phyloP scores from a whole-genome alignment of 495 filamentous ascomycete genomes.

The Daldinia concentrica region DNA sequence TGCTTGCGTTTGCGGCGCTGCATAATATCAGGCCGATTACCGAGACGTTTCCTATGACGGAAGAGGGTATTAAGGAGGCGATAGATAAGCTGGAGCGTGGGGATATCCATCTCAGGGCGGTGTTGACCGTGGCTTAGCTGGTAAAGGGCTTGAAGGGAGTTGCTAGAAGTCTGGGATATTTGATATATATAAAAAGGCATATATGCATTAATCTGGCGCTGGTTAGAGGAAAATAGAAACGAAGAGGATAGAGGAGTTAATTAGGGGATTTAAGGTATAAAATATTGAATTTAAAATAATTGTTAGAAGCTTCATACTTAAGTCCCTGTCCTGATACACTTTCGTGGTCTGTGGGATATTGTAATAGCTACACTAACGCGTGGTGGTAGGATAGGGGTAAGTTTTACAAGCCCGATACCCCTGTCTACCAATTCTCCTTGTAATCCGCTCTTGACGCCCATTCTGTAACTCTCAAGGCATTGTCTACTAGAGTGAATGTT shows the following conservation, averaged over 20 bases:
- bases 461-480: too few species aligned
- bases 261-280: neutral
- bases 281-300: neutral
- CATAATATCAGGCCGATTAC: conserved; percentile 50
- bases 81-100: conserved; percentile 64
- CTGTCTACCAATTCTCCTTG: too few species aligned
- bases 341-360: neutral
- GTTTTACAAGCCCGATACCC: neutral
- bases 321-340: neutral
- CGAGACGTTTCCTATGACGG: conserved; percentile 58
- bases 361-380: neutral
- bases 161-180: neutral
- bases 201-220: neutral
- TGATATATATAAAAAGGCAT: neutral
- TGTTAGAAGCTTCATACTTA: neutral
- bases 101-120: conserved; percentile 66
- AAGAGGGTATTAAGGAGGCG: conserved; percentile 62
- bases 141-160: neutral
- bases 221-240: neutral
- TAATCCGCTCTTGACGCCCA: too few species aligned
- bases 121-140: conserved; percentile 44
- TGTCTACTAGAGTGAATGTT: too few species aligned
- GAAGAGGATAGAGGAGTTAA: neutral
- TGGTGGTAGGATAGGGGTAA: neutral
- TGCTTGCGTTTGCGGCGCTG: conserved; percentile 54